These are phyloP conservation scores for Amylostereum chailletii DNA, from an alignment of 1,284 basidiomycete species.

Conservation along the genomic window DNA sequence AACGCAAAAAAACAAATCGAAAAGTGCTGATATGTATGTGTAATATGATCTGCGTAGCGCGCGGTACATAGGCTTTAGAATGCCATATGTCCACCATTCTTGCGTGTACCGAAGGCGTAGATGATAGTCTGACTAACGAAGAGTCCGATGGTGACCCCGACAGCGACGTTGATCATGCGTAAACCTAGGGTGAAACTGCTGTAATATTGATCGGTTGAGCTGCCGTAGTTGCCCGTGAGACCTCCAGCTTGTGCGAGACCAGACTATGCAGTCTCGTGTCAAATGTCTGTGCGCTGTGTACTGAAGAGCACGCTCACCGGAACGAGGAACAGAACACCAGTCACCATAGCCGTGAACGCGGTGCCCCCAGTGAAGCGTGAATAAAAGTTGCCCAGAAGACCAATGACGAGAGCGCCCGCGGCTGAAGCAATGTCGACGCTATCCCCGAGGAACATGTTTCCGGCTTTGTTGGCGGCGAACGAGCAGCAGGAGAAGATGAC, in stretches of 20 bases:
- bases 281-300: too few species aligned
- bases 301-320: slow-evolving; percentile 40
- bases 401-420: slow-evolving; percentile 76
- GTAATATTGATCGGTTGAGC: slow-evolving; percentile 58
- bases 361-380: slow-evolving; percentile 71
- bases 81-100: slow-evolving; percentile 67
- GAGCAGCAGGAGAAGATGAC: slow-evolving; percentile 69
- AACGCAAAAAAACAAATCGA: too few species aligned
- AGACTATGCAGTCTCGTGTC: slow-evolving; percentile 35
- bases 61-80: slow-evolving; percentile 37
- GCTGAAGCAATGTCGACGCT: slow-evolving; percentile 54
- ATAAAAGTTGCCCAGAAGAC: slow-evolving; percentile 74
- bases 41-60: too few species aligned
- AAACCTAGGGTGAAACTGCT: slow-evolving; percentile 58
- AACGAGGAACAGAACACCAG: slow-evolving; percentile 77
- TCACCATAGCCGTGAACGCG: slow-evolving; percentile 86
- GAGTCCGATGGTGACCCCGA: slow-evolving; percentile 78
- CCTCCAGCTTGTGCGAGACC: slow-evolving; percentile 83
- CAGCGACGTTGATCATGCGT: slow-evolving; percentile 80
- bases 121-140: slow-evolving; percentile 76
- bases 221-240: slow-evolving; percentile 60
- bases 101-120: slow-evolving; percentile 67
- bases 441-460: slow-evolving; percentile 29
- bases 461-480: slow-evolving; percentile 56
- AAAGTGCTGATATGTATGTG: too few species aligned